Conservation (phyloP, 2,329 filamentous ascomycete genomes). For the Ceratocystis eucalypticola region DNA sequence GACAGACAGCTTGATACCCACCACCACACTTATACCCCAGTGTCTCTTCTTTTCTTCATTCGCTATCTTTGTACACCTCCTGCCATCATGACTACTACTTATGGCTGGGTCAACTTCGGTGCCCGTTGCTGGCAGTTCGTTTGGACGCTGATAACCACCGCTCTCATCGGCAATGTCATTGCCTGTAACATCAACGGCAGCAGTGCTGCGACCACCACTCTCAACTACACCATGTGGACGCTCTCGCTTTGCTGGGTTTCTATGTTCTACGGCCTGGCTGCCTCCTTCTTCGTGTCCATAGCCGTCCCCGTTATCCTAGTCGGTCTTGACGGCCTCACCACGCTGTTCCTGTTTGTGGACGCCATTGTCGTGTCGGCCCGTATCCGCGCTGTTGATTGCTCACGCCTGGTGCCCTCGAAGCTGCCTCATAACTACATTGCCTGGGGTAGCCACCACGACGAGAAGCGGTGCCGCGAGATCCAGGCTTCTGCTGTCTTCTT, state of each 20-base stretch:
- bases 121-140: constrained; percentile 39
- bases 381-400: constrained; percentile 55
- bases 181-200: constrained; percentile 35
- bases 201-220: constrained; percentile 32
- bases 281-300: constrained; percentile 40
- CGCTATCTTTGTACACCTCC: neutral
- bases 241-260: constrained; percentile 52
- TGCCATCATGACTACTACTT: constrained; percentile 26
- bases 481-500: constrained; percentile 64
- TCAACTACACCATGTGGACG: constrained; percentile 59
- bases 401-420: constrained; percentile 31
- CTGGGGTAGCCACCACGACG: constrained; percentile 44
- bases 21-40: neutral
- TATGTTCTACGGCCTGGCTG: constrained; percentile 47
- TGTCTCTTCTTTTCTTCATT: neutral
- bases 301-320: constrained; percentile 40
- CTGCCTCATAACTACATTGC: constrained; percentile 41
- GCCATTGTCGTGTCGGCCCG: constrained; percentile 58
- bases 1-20: neutral
- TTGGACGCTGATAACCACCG: constrained; percentile 40
- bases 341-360: constrained; percentile 56
- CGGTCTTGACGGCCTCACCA: constrained; percentile 43
- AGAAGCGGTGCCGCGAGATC: constrained; percentile 58
- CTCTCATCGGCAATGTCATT: constrained; percentile 46
- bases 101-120: constrained; percentile 30